These are phyloP conservation scores for Taiozyma sp. DNA, from an alignment of 1,139 yeast genomes.

Conservation along the genomic window DNA sequence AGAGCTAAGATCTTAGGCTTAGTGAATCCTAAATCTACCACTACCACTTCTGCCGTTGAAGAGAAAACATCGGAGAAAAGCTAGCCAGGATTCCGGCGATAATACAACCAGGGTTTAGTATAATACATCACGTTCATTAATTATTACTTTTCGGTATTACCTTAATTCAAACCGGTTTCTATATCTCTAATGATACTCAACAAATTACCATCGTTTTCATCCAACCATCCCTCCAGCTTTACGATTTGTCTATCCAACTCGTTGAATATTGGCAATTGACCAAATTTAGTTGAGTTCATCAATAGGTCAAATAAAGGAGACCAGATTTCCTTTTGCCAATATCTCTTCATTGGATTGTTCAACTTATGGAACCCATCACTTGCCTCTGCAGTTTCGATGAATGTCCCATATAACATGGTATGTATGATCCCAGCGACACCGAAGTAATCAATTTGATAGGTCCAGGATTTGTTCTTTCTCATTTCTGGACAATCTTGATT, in stretches of 20 bases:
- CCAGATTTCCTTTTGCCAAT: conserved; percentile 82
- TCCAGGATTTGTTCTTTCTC: conserved; percentile 63
- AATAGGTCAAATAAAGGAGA: conserved; percentile 55
- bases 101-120: background rate
- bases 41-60: background rate
- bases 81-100: background rate
- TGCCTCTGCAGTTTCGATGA: conserved; percentile 40
- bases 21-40: background rate
- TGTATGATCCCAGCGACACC: conserved; percentile 80
- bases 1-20: background rate
- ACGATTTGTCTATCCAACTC: conserved; percentile 35
- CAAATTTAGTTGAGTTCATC: conserved; percentile 48
- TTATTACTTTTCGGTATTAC: background rate
- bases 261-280: conserved; percentile 37
- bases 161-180: conserved; percentile 14
- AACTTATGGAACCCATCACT: conserved; percentile 29
- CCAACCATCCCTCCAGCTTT: conserved; percentile 37
- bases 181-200: conserved; percentile 12
- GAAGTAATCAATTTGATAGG: conserved; percentile 78
- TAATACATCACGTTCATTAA: background rate
- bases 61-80: background rate
- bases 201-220: conserved; percentile 9
- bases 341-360: conserved; percentile 52
- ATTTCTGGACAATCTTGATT: conserved; percentile 77
- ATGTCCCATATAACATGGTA: conserved; percentile 63